Base-by-base conservation (phyloP, 1,284 basidiomycete species). In the Calocybe gambosa region DNA sequence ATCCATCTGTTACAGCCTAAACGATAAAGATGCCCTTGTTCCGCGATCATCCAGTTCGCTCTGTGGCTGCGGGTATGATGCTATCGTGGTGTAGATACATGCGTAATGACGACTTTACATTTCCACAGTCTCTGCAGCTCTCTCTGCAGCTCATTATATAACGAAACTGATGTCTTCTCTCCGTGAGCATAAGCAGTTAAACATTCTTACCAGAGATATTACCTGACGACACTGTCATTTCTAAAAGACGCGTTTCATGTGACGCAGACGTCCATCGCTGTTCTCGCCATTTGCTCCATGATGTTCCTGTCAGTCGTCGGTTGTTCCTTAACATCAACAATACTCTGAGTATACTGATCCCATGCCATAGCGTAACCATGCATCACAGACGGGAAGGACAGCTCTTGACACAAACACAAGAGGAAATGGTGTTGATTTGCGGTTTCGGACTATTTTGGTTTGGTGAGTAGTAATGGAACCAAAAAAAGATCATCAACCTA, bases 401-500 rank as follows among this genome's bases (percentile, higher is more conserved):
- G 42, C 57, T 83, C 48, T 62, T 89, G 54, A 78, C 80, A 36
- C 77, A 78, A 55, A 70, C 68, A 39, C 85, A 89, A 56, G 83
- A 86, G 57, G 84, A 89, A 57, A 71, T 78, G 62, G 66, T 83
- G 18, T 61, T 89, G 60, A 81, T 89, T 52, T 77, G 67, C 4
- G 80, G 80, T 3, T 73, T 87, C 44, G 85, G 79, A 7, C 63
- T 86, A 49, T 77, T 85, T 59, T 87, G 82, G 81, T 68, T 88
- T 46, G 83, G 85, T 87, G 59, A 58, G 77, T 66, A 31, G 3
- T 16, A 16, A 13, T 8, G 15, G n/a, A 46, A 12, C 20, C 23
- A 13, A 40, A n/a, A n/a, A n/a, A 10, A 26, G 37, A 21, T 7
- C 18, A 26, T 31, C 21, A 13, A n/a, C 16, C 23, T 28, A 33